Evolutionary conservation across 2,329 filamentous ascomycete genomes (phyloP).

Genomic region (Fusarium albosuccineum): DNA sequence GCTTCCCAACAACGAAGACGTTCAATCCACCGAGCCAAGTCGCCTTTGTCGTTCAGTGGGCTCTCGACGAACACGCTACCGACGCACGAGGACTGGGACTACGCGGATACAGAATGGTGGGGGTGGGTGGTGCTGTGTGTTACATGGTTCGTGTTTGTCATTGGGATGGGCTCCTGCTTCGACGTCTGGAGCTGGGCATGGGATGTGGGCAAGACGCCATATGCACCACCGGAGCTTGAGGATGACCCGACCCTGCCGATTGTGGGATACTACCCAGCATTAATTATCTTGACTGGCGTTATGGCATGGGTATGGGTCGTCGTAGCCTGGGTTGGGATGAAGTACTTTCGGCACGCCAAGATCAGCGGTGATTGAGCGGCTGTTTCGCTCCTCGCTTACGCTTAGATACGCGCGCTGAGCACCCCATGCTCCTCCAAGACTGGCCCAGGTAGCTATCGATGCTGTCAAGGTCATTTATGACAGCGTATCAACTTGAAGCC

Average conservation of each 20-base stretch:
- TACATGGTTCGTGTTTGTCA: constrained; percentile 96
- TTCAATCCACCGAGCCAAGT: constrained; percentile 68
- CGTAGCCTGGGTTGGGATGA: constrained; percentile 98
- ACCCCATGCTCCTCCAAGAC: not conserved
- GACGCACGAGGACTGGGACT: constrained; percentile 79
- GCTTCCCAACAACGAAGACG: constrained; percentile 59
- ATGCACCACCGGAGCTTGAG: constrained; percentile 93
- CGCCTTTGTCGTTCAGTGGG: constrained; percentile 69
- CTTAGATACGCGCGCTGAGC: too few species aligned
- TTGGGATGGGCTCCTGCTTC: constrained; percentile 95
- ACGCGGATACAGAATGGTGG: constrained; percentile 97
- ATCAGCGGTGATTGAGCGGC: constrained; percentile 72
- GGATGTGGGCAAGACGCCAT: constrained; percentile 97
- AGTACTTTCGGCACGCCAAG: constrained; percentile 98
- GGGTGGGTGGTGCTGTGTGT: constrained; percentile 92
- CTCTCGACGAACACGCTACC: constrained; percentile 63
- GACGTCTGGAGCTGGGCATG: constrained; percentile 99
- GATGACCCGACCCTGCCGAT: constrained; percentile 96
- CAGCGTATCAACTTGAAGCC: constrained; percentile 6
- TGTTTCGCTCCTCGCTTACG: too few species aligned
- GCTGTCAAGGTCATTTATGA: constrained; percentile 27
- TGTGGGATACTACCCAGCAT: constrained; percentile 94
- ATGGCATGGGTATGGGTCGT: constrained; percentile 99
- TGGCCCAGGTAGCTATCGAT: constrained; percentile 1
- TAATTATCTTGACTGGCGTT: constrained; percentile 92